Conservation (phyloP, 148 eudicot genomes). For the Drosera capensis region DNA sequence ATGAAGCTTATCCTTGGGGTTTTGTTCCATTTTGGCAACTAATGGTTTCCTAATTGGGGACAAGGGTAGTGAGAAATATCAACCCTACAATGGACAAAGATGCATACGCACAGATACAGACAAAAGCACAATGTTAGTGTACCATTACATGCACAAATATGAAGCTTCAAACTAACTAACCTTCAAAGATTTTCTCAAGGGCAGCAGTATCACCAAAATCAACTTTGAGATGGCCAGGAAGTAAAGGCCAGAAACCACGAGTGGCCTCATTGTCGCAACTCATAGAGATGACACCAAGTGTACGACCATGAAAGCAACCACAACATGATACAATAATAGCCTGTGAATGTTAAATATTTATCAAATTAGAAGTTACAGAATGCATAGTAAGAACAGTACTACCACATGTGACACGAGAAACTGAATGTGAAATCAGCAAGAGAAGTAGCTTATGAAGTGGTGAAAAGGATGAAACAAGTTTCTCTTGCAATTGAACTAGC, state of each 20-base stretch:
- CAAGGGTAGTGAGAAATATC: too few species aligned
- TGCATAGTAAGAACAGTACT: neutral
- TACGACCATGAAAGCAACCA: constrained; percentile 97
- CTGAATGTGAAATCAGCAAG: too few species aligned
- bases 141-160: neutral
- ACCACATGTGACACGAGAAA: too few species aligned
- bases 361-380: neutral
- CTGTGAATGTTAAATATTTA: constrained; percentile 21
- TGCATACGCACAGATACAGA: neutral
- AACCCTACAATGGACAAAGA: too few species aligned
- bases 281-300: constrained; percentile 85
- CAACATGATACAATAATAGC: constrained; percentile 96
- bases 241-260: constrained; percentile 72
- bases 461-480: neutral
- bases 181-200: constrained; percentile 75
- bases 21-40: too few species aligned
- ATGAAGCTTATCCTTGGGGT: too few species aligned
- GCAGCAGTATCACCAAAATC: constrained; percentile 80
- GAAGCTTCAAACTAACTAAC: constrained; percentile 15
- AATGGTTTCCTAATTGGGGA: too few species aligned
- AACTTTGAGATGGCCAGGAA: constrained; percentile 86
- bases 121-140: neutral
- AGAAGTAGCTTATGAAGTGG: too few species aligned
- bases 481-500: too few species aligned
- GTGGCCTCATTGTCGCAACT: constrained; percentile 99